These are phyloP conservation scores for Mycena olivaceomarginata DNA, from an alignment of 768 basidiomycete species.

Conservation along the genomic window DNA sequence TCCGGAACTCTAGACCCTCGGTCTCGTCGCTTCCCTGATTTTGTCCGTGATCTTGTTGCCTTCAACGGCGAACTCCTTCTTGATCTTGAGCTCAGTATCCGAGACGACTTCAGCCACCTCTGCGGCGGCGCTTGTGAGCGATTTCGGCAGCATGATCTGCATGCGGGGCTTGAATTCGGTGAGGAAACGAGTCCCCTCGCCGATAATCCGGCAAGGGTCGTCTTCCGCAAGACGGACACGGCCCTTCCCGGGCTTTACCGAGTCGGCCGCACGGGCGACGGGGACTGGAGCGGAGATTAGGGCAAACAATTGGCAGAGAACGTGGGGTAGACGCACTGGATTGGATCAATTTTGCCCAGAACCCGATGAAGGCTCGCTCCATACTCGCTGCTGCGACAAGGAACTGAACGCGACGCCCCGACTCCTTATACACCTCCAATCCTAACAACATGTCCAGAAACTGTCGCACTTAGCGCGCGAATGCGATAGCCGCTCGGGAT, in stretches of 20 bases:
- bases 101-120: constrained; percentile 94
- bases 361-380: constrained; percentile 86
- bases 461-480: constrained; percentile 61
- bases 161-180: constrained; percentile 84
- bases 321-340: constrained; percentile 65
- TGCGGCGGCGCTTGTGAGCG: constrained; percentile 83
- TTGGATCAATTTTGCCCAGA: constrained; percentile 88
- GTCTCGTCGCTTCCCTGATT: constrained; percentile 73
- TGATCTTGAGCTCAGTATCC: constrained; percentile 89
- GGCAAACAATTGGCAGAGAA: neutral
- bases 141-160: constrained; percentile 93
- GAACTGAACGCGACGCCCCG: constrained; percentile 87
- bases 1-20: constrained; percentile 87
- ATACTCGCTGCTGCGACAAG: constrained; percentile 94
- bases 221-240: constrained; percentile 80
- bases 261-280: constrained; percentile 93
- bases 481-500: constrained; percentile 20
- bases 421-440: constrained; percentile 91
- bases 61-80: constrained; percentile 91
- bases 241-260: constrained; percentile 86
- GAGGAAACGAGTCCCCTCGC: constrained; percentile 87
- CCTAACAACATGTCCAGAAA: constrained; percentile 93
- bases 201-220: constrained; percentile 89
- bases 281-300: constrained; percentile 67
- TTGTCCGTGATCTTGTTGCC: constrained; percentile 80